These are phyloP conservation scores for Centella asiatica DNA, from an alignment of 129 eudicot genomes.

Conservation along the genomic window DNA sequence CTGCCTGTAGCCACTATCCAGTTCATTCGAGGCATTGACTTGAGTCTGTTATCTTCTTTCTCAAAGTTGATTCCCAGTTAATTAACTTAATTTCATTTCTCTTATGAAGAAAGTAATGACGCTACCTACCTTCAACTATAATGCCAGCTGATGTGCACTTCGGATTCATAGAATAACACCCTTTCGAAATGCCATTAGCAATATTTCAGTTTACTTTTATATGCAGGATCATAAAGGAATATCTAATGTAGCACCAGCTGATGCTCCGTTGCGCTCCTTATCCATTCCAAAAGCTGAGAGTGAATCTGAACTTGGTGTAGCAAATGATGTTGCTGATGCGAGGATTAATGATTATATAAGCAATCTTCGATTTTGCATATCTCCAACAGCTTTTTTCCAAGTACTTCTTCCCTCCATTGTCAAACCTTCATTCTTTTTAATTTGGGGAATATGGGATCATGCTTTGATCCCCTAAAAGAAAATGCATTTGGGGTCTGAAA, in stretches of 20 bases:
- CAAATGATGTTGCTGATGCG: conserved; percentile 40
- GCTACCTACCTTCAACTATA: not conserved
- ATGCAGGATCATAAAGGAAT: conserved; percentile 86
- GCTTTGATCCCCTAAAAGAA: no score
- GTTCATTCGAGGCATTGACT: not conserved
- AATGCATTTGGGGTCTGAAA: not conserved
- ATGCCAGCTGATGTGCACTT: no score
- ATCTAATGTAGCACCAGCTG: conserved; percentile 90
- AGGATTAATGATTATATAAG: conserved; percentile 79
- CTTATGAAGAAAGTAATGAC: no score
- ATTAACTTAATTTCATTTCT: no score
- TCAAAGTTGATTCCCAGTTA: not conserved
- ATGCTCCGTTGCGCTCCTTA: conserved; percentile 73
- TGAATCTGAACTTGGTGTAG: conserved; percentile 18
- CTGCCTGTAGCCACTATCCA: not conserved
- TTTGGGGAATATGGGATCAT: no score
- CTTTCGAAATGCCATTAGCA: not conserved
- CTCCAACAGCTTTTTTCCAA: conserved; percentile 96
- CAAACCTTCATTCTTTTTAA: no score
- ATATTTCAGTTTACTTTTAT: not conserved
- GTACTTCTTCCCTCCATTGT: conserved; percentile 23
- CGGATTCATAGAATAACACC: no score
- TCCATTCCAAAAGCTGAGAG: conserved; percentile 27
- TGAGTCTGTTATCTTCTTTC: not conserved
- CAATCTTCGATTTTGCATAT: conserved; percentile 69